These are phyloP conservation scores for Aureobasidium mangrovei DNA, from an alignment of 2,329 filamentous ascomycete genomes.

Conservation along the genomic window DNA sequence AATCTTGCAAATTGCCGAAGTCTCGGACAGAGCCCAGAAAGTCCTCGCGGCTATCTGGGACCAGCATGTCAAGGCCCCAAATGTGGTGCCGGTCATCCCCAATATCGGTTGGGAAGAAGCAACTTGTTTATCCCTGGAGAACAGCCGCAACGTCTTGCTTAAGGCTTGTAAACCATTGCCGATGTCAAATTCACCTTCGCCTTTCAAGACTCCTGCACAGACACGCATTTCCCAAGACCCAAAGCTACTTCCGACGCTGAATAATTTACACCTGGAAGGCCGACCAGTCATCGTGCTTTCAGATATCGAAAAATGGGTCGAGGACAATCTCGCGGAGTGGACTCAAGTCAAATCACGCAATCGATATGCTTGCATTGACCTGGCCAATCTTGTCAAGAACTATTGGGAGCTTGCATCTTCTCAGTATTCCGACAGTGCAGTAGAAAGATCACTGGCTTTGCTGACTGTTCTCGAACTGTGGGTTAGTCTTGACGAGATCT, in stretches of 20 bases:
- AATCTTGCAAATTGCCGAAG: background rate
- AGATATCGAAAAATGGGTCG: slow-evolving; percentile 19
- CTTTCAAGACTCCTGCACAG: background rate
- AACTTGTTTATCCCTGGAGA: slow-evolving; percentile 19
- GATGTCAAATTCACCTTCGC: too few species aligned
- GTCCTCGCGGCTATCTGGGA: background rate
- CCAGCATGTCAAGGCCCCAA: slow-evolving; percentile 9
- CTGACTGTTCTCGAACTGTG: slow-evolving; percentile 51
- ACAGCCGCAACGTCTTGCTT: slow-evolving; percentile 18
- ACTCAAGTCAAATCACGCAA: background rate
- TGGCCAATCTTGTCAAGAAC: slow-evolving; percentile 14
- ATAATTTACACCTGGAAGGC: too few species aligned
- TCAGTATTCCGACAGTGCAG: slow-evolving; percentile 37
- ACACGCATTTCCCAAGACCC: background rate
- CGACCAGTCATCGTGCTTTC: background rate
- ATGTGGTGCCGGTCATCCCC: slow-evolving; percentile 16
- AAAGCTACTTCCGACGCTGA: background rate
- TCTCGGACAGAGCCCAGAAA: background rate
- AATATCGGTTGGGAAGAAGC: slow-evolving; percentile 18
- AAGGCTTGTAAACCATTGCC: background rate
- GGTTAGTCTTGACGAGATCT: slow-evolving; percentile 46
- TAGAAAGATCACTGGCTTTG: slow-evolving; percentile 45
- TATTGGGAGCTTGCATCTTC: slow-evolving; percentile 21
- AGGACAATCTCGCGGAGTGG: slow-evolving; percentile 17
- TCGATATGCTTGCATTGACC: slow-evolving; percentile 9